Evolutionary conservation across 2,329 filamentous ascomycete species (phyloP).

Genomic region (Mycosphaerella sp.): DNA sequence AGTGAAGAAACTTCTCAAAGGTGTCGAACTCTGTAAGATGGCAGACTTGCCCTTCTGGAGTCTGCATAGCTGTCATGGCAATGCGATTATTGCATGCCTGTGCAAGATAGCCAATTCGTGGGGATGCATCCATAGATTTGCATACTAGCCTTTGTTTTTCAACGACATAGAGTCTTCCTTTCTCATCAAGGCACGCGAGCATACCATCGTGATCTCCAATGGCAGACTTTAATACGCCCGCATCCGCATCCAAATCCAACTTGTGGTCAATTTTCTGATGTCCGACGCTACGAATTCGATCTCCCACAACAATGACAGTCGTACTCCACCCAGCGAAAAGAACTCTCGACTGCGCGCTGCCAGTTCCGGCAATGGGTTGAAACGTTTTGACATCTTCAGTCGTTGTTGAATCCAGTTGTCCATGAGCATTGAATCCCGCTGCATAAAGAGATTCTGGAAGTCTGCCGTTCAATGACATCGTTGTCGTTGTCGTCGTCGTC

Average conservation of each 20-base stretch:
- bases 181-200: slow-evolving; percentile 23
- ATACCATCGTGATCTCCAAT: slow-evolving; percentile 33
- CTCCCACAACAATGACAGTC: slow-evolving; percentile 19
- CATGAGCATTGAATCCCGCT: slow-evolving; percentile 30
- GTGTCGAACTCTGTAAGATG: slow-evolving; percentile 28
- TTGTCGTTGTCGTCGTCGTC: no score
- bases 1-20: slow-evolving; percentile 24
- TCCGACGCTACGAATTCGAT: slow-evolving; percentile 13
- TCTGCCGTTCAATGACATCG: no score
- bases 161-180: slow-evolving; percentile 23
- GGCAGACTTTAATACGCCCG: slow-evolving; percentile 7
- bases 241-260: slow-evolving; percentile 5
- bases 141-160: slow-evolving; percentile 5
- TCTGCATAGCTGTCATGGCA: slow-evolving; percentile 27
- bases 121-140: slow-evolving; percentile 14
- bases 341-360: slow-evolving; percentile 7
- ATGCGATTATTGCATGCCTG: slow-evolving; percentile 28
- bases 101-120: slow-evolving; percentile 24
- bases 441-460: slow-evolving; percentile 3
- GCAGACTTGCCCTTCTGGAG: slow-evolving; percentile 22
- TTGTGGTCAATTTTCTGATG: slow-evolving; percentile 16
- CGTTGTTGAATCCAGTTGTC: slow-evolving; percentile 19
- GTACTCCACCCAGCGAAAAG: slow-evolving; percentile 33
- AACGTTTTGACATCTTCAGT: slow-evolving; percentile 20
- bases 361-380: background rate